Conservation (phyloP, 2,329 filamentous ascomycete genomes). For the Fusarium paranaense region DNA sequence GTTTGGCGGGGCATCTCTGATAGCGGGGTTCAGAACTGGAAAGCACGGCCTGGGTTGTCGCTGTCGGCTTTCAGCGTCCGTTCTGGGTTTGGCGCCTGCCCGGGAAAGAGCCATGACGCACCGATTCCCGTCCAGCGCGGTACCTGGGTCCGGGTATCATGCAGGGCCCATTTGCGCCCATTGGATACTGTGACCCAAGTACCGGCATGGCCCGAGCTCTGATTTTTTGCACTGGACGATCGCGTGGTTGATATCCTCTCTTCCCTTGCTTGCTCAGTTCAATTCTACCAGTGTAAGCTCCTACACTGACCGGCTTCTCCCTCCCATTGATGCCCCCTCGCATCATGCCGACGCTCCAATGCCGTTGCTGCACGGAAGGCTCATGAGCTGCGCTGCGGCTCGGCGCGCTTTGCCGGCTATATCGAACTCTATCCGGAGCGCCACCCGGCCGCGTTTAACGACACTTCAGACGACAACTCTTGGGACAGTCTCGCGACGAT, state of each 20-base stretch:
- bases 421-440: slow-evolving; percentile 20
- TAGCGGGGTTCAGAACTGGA: slow-evolving; percentile 38
- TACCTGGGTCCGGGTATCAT: slow-evolving; percentile 31
- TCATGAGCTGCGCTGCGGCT: slow-evolving; percentile 40
- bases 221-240: slow-evolving; percentile 20
- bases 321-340: slow-evolving; percentile 23
- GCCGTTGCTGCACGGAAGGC: slow-evolving; percentile 46
- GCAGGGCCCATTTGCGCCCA: slow-evolving; percentile 22
- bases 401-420: slow-evolving; percentile 26
- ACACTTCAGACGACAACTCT: slow-evolving; percentile 17
- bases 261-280: neutral
- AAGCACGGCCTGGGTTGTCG: neutral
- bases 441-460: slow-evolving; percentile 25
- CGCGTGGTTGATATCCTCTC: neutral
- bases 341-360: slow-evolving; percentile 45
- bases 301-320: neutral
- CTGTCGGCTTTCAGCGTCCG: slow-evolving; percentile 20
- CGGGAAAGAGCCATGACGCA: slow-evolving; percentile 35
- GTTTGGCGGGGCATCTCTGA: slow-evolving; percentile 42
- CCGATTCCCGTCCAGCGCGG: slow-evolving; percentile 14
- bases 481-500: slow-evolving; percentile 41
- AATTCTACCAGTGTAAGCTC: neutral
- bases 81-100: slow-evolving; percentile 29
- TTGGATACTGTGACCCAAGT: slow-evolving; percentile 32
- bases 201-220: slow-evolving; percentile 41